Evolutionary conservation across 2,329 filamentous ascomycete species (phyloP).

Genomic region (Aspergillus sp.): DNA sequence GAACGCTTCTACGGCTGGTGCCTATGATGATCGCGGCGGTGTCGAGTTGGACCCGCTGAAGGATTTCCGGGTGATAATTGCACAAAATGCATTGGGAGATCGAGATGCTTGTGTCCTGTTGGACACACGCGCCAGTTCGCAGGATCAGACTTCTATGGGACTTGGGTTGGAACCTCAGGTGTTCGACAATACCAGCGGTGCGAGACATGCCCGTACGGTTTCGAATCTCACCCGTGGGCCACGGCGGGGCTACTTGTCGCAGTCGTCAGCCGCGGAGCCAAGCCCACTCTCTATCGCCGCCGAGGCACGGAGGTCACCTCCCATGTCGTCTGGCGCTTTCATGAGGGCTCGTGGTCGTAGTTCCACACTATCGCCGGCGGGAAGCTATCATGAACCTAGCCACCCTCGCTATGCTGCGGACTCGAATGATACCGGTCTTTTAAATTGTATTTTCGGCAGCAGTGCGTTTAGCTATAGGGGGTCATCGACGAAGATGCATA

Average conservation of each 20-base stretch:
- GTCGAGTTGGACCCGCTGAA: conserved; percentile 47
- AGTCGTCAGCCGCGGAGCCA: conserved; percentile 38
- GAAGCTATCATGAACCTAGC: conserved; percentile 35
- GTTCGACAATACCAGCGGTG: conserved; percentile 28
- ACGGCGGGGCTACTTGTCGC: conserved; percentile 36
- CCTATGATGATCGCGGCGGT: conserved; percentile 51
- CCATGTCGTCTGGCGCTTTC: conserved; percentile 40
- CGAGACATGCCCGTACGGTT: conserved; percentile 39
- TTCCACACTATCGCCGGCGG: conserved; percentile 45
- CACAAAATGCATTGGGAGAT: conserved; percentile 51
- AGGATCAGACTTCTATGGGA: conserved; percentile 32
- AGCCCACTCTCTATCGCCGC: conserved; percentile 36
- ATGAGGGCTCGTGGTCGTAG: conserved; percentile 47
- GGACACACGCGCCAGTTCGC: conserved; percentile 40
- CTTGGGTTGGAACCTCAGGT: conserved; percentile 39
- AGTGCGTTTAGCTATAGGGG: conserved; percentile 59
- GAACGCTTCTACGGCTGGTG: conserved; percentile 44
- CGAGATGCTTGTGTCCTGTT: conserved; percentile 50
- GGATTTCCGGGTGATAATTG: conserved; percentile 50
- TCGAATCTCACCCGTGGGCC: conserved; percentile 41
- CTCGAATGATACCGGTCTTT: conserved; percentile 52
- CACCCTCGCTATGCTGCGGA: conserved; percentile 45
- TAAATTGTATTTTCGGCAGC: conserved; percentile 64
- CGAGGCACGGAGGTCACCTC: conserved; percentile 34
- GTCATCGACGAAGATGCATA: conserved; percentile 63